phyloP scores from a whole-genome alignment of 2,329 filamentous ascomycete species.

The Neonectria neomacrospora region DNA sequence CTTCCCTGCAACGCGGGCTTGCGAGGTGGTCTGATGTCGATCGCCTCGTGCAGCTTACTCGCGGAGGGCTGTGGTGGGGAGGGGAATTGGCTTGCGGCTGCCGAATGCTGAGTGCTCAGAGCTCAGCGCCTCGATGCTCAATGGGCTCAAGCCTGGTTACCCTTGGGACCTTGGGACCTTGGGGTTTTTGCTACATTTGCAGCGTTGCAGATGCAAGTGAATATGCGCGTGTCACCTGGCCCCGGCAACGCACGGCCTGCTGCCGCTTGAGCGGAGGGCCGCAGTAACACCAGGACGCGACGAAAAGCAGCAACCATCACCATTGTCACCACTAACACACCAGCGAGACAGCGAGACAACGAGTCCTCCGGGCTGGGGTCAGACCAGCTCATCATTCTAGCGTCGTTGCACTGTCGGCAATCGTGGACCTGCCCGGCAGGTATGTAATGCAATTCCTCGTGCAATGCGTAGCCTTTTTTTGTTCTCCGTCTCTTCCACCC shows the following conservation, averaged over 20 bases:
- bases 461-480: background rate
- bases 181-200: slow-evolving; percentile 13
- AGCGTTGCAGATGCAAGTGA: slow-evolving; percentile 6
- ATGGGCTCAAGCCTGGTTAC: slow-evolving; percentile 14
- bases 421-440: background rate
- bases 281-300: background rate
- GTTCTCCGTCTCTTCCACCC: background rate
- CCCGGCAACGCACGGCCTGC: slow-evolving; percentile 24
- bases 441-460: background rate
- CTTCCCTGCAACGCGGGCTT: slow-evolving; percentile 37
- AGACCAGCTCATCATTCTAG: background rate
- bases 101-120: too few species aligned
- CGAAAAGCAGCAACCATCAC: slow-evolving; percentile 1
- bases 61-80: slow-evolving; percentile 24
- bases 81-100: background rate
- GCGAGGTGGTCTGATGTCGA: slow-evolving; percentile 44
- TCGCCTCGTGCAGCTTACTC: slow-evolving; percentile 40
- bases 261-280: slow-evolving; percentile 1
- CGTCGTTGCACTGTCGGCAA: background rate
- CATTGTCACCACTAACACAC: slow-evolving; percentile 5
- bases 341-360: background rate
- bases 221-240: slow-evolving; percentile 16
- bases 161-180: slow-evolving; percentile 22
- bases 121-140: slow-evolving; percentile 1
- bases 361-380: background rate